These are phyloP conservation scores for Stachybotrys echinatus DNA, from an alignment of 2,329 filamentous ascomycete species.

Conservation along the genomic window DNA sequence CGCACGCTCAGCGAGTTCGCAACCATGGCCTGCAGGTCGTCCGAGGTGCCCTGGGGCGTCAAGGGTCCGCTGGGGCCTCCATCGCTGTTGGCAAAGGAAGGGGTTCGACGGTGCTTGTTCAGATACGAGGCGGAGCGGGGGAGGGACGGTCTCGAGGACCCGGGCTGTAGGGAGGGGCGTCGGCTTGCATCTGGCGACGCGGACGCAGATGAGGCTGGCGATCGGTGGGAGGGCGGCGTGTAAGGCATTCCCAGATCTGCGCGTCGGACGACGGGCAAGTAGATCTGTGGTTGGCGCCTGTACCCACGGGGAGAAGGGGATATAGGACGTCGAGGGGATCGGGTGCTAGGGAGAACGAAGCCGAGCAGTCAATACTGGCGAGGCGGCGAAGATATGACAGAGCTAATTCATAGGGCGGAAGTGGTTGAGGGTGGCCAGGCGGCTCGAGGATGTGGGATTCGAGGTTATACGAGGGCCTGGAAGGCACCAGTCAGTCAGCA, in stretches of 20 bases:
- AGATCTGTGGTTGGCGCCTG: background rate
- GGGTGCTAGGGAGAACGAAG: background rate
- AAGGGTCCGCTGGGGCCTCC: slow-evolving; percentile 24
- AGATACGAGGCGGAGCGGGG: slow-evolving; percentile 64
- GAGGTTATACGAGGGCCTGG: slow-evolving; percentile 10
- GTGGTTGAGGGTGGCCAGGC: slow-evolving; percentile 7
- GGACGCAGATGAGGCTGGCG: slow-evolving; percentile 54
- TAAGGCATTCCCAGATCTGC: slow-evolving; percentile 67
- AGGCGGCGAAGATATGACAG: background rate
- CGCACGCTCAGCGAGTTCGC: slow-evolving; percentile 51
- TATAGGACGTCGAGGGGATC: slow-evolving; percentile 11
- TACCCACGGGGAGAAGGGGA: slow-evolving; percentile 1
- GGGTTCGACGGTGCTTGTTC: slow-evolving; percentile 56
- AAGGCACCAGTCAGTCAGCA: slow-evolving; percentile 15
- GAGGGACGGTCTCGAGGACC: slow-evolving; percentile 42
- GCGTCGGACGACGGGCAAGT: slow-evolving; percentile 11
- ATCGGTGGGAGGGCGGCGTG: slow-evolving; percentile 69
- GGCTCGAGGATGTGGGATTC: slow-evolving; percentile 9
- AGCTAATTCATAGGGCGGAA: slow-evolving; percentile 13
- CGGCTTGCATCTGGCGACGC: slow-evolving; percentile 53
- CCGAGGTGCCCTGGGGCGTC: slow-evolving; percentile 44
- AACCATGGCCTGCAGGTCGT: slow-evolving; percentile 40
- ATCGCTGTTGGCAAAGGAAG: slow-evolving; percentile 32
- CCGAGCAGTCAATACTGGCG: background rate
- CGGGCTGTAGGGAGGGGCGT: slow-evolving; percentile 49